Base-by-base conservation (phyloP, 2,329 filamentous ascomycete genomes). In the Rutstroemia sp. region DNA sequence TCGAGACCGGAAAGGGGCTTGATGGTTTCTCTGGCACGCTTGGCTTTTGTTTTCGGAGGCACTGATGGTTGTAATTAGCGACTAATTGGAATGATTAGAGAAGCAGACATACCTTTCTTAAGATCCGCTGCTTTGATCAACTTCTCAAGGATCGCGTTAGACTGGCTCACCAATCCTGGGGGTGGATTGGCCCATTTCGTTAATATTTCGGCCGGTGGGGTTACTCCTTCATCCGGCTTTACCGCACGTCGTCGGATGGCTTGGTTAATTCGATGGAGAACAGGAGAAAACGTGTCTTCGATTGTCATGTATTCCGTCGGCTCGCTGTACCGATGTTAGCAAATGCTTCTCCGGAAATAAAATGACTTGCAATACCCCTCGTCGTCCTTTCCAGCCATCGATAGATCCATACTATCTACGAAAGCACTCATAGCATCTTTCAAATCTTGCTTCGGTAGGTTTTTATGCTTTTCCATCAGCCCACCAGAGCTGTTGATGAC, bases 1-100 rank as follows among this genome's bases (percentile, higher is more conserved):
- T 97, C 88, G 42, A 99, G 84, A 19, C 92, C 92, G 0, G 92
- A 97, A 8, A 96, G 81, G 0, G 94, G 94, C 65, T 92, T 92
- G 57, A 87, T 80, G 0, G 79, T 73, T 30, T 95, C 84, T 62
- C 46, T 79, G 10, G 40, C 78, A 66, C 86, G 87, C 59, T 84
- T 86, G 38, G 88, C 86, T 70, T 89, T 90, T 42, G 79, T 80
- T 70, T 91, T 94, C 0, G 87, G 84, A 7, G 89, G 88, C 0
- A 96, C 90, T 86, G 64, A 3, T 7, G 14, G 12, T 23, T 60
- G 44, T 60, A 42, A 49, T 45, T 23, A 17, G 17, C 36, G 16
- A 16, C 21, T 4, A 5, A 10, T 49, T 46, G 5, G 6, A 48
- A 12, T 6, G 21, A 34, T 6, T 17, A 9, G 2, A 2, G 30